These are phyloP conservation scores for Coelastrella sp. DNA, from an alignment of 139 green algal genomes.

Conservation along the genomic window DNA sequence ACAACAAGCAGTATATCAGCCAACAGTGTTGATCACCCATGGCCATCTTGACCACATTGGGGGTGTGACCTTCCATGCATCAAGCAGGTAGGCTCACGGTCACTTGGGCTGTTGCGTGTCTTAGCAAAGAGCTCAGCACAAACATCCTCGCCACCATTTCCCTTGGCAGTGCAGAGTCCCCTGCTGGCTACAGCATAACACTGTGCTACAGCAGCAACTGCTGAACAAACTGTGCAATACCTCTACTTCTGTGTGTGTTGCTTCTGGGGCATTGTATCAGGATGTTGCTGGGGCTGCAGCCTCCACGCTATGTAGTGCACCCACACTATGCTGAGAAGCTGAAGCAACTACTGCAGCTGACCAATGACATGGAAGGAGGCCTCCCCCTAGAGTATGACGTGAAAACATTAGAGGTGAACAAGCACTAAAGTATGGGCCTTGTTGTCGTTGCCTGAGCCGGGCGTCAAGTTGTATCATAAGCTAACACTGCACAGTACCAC, in stretches of 20 bases:
- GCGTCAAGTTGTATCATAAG: not conserved
- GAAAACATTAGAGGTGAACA: slow-evolving; percentile 25
- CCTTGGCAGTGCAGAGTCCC: no score
- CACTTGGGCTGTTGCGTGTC: no score
- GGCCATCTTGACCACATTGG: slow-evolving; percentile 86
- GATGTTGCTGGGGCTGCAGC: slow-evolving; percentile 59
- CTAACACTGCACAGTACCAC: not conserved
- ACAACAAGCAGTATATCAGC: slow-evolving; percentile 64
- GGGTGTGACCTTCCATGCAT: slow-evolving; percentile 51
- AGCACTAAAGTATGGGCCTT: not conserved
- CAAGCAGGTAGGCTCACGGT: slow-evolving; percentile 45
- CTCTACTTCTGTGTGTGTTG: no score
- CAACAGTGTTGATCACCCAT: slow-evolving; percentile 75
- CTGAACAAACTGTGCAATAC: not conserved
- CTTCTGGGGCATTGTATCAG: slow-evolving; percentile 29
- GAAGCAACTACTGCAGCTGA: slow-evolving; percentile 40
- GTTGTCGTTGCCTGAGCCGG: not conserved
- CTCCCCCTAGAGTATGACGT: slow-evolving; percentile 50
- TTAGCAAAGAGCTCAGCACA: no score
- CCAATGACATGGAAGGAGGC: slow-evolving; percentile 44
- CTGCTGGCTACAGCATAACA: slow-evolving; percentile 7
- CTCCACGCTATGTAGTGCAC: slow-evolving; percentile 46
- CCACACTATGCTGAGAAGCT: slow-evolving; percentile 46
- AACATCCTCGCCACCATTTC: no score
- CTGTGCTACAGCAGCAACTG: not conserved